A percentile compares a stretch with the other conserved stretches of the same genome.
Evolutionary conservation across 352 stramenopile genomes (phyloP).

Genomic region (Globisporangium middletonii): DNA sequence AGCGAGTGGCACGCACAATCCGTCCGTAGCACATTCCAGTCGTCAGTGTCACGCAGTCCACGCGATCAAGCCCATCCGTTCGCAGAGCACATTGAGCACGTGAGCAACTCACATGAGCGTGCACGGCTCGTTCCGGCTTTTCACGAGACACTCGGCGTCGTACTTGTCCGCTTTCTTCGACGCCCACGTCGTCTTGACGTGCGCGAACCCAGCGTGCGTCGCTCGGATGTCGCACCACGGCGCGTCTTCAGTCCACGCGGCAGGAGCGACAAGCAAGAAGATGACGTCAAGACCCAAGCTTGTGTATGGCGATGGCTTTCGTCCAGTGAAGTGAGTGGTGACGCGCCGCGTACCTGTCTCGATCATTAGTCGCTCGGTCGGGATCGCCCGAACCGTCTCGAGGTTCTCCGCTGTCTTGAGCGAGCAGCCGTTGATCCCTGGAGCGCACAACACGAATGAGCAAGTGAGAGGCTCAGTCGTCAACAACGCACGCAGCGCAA

Average conservation of each 20-base stretch:
- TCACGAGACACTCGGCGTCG: constrained; percentile 80
- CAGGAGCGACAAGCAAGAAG: background rate
- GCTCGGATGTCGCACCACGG: constrained; percentile 96
- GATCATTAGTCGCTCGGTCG: constrained; percentile 89
- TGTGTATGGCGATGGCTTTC: background rate
- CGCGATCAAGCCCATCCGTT: background rate
- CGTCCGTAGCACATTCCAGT: background rate
- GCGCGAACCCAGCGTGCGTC: constrained; percentile 88
- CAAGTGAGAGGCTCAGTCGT: background rate
- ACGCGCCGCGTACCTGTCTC: constrained; percentile 74
- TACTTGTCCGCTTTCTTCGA: constrained; percentile 94
- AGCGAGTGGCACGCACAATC: constrained; percentile 2
- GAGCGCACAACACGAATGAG: background rate
- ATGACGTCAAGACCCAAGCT: background rate
- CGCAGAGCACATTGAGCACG: background rate
- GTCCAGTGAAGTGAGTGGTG: background rate
- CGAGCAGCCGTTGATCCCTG: constrained; percentile 94
- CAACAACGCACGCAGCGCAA: background rate
- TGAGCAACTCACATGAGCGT: constrained; percentile 87
- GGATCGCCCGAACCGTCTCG: constrained; percentile 88
- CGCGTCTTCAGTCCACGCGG: constrained; percentile 55
- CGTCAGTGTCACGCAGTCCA: background rate
- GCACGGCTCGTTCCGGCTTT: constrained; percentile 94
- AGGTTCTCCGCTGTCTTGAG: constrained; percentile 95
- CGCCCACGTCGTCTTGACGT: constrained; percentile 87